Base-by-base conservation (phyloP, 2,329 filamentous ascomycete species). In the Phoma sp. region DNA sequence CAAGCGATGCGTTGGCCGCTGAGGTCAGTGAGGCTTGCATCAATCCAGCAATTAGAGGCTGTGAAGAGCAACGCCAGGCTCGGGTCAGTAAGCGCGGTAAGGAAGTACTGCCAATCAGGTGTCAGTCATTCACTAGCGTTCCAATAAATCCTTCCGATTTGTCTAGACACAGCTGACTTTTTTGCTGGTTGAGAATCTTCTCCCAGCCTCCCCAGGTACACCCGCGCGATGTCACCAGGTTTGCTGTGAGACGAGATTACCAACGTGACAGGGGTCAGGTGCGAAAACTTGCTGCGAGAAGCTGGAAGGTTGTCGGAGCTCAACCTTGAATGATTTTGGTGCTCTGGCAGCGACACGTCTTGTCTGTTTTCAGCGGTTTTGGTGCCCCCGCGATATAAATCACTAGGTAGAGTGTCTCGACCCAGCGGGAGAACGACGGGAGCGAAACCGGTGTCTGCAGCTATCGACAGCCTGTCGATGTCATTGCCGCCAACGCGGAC, bases 41-140 rank as follows among this genome's bases (percentile, higher is more conserved):
- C 25, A 27, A 18, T 18, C 32, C 36, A 50, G 32, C 30, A 55
- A 49, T 55, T 24, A 55, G 45, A 46, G 51, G 47, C 39, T 11
- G 38, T 36, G 7, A 30, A 23, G 27, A 35, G 35, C 51, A 39
- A 56, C 52, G 49, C 57, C 59, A 57, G 51, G 55, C 55, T 47
- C 11, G 46, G 54, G 38, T 38, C 38, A 45, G 46, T 52, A 64
- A 60, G 59, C 51, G 58, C 60, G 43, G 57, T 52, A 55, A 52
- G 58, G 57, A 55, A 36, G 10, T 35, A 32, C 35, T 52, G 58
- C 68, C 65, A 73, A 73, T 72, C 61, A 70, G 55, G 47, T 57
- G 55, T 58, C 55, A 50, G 37, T 32, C 55, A 63, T 60, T 60
- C 54, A 57, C 56, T 64, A 58, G 60, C 59, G 60, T 65, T 64